Evolutionary conservation across 495 filamentous ascomycete species (phyloP), one percentile per base, ranked within the genome.

Genomic region (Trichocladium uniseriatum): DNA sequence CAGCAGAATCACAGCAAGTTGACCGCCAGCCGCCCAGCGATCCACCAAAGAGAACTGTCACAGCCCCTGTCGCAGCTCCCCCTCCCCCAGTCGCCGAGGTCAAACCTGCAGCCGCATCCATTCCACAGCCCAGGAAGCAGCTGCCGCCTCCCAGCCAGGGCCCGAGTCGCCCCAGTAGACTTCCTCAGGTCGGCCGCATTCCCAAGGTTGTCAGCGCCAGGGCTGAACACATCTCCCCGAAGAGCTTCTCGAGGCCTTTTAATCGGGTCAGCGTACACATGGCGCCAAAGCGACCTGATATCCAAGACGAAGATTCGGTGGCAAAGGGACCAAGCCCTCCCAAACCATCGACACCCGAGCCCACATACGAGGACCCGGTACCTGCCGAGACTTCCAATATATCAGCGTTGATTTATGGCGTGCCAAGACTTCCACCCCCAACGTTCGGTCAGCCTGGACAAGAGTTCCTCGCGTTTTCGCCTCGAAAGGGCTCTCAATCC

Each of bases 131-230:
- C 7, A 29, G 39, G 1, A 20, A 22, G 9, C 43, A 27, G 29
- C 7, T 38, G 31, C 31, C 42, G 43, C 19, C 58, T 29, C 32
- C 48, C 8, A 42, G 35, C 1, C 51, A 54, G 13, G 38, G 55
- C 29, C 41, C 51, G 22, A 54, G 48, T 13, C 68, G 69, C 9
- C 69, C 67, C 7, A 73, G 69, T 50, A 65, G 75, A 49, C 69
- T 95, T 22, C 79, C 82, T 32, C 90, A 89, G 57, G 81, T 97
- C 46, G 91, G 90, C 11, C 83, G 91, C 9, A 97, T 97, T 51
- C 91, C 91, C 18, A 82, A 82, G 55, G 88, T 96, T 10, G 79
- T 91, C 31, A 90, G 83, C 35, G 83, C 83, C 48, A 78, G 82
- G 38, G 78, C 82, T 31, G 80, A 85, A 53, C 77, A 75, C 45